Conservation (phyloP, 2,329 filamentous ascomycete species). For the Didymella exigua region DNA sequence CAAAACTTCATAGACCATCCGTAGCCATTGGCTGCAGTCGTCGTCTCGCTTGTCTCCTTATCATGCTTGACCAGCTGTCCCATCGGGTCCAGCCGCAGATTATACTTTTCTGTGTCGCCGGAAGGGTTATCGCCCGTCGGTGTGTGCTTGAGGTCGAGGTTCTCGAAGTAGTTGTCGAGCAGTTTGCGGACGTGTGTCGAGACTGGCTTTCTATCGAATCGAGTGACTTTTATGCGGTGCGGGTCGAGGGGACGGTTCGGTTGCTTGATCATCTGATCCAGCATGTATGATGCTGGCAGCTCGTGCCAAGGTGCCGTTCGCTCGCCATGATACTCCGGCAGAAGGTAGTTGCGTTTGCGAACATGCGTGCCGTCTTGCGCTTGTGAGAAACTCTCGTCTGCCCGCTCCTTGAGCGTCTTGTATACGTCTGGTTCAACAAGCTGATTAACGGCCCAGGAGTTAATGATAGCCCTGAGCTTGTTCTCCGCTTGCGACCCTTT, state of each 20-base stretch:
- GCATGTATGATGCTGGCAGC: slow-evolving; percentile 78
- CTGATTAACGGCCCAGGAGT: slow-evolving; percentile 70
- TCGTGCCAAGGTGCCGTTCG: slow-evolving; percentile 76
- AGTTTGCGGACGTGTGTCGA: slow-evolving; percentile 72
- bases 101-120: slow-evolving; percentile 53
- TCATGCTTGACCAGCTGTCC: slow-evolving; percentile 71
- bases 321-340: slow-evolving; percentile 81
- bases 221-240: slow-evolving; percentile 63
- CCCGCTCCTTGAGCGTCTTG: slow-evolving; percentile 63
- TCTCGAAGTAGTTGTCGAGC: slow-evolving; percentile 70
- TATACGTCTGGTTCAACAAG: slow-evolving; percentile 65
- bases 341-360: slow-evolving; percentile 66
- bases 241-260: slow-evolving; percentile 76
- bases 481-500: slow-evolving; percentile 68
- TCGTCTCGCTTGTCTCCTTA: slow-evolving; percentile 67
- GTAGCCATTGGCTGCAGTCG: slow-evolving; percentile 78
- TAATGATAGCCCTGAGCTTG: slow-evolving; percentile 65
- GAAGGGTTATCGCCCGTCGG: slow-evolving; percentile 51
- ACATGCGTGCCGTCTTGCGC: slow-evolving; percentile 37
- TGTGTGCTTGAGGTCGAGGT: slow-evolving; percentile 56
- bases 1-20: slow-evolving; percentile 85
- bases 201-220: slow-evolving; percentile 71
- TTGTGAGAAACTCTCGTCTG: slow-evolving; percentile 53
- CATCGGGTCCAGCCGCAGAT: slow-evolving; percentile 66
- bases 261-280: slow-evolving; percentile 78